phyloP scores from a whole-genome alignment of 2,329 filamentous ascomycete genomes.

The Drechmeria coniospora region DNA sequence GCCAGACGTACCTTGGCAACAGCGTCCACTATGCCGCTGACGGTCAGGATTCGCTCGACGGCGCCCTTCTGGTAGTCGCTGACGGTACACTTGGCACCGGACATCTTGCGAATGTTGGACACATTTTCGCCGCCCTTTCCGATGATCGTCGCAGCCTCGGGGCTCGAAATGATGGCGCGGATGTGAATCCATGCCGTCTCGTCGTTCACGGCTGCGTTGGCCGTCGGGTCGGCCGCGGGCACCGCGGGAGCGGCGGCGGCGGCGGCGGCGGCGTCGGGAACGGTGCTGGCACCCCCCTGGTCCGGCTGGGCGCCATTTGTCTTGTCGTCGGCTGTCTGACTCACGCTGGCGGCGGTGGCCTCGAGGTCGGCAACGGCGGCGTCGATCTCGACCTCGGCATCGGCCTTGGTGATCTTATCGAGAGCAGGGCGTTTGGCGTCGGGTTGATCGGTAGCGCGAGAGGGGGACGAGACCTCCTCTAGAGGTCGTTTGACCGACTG shows the following conservation, averaged over 20 bases:
- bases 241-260: constrained; percentile 8
- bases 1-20: constrained; percentile 71
- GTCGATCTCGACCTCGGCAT: constrained; percentile 35
- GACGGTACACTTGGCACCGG: constrained; percentile 94
- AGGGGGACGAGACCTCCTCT: constrained; percentile 92
- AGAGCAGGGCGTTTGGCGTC: constrained; percentile 94
- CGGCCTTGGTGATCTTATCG: constrained; percentile 73
- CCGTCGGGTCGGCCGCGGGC: constrained; percentile 15
- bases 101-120: constrained; percentile 86
- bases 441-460: constrained; percentile 78
- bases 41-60: constrained; percentile 92
- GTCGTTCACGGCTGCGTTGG: constrained; percentile 50
- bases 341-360: constrained; percentile 22
- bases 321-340: constrained; percentile 33
- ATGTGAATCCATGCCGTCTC: constrained; percentile 96
- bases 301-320: constrained; percentile 32
- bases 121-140: constrained; percentile 98
- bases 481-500: constrained; percentile 80
- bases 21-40: constrained; percentile 90
- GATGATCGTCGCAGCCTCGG: constrained; percentile 93
- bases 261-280: constrained; percentile 14
- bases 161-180: constrained; percentile 90
- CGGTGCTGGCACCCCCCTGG: constrained; percentile 9
- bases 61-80: constrained; percentile 96
- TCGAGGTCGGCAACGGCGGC: too few species aligned